phyloP scores from a whole-genome alignment of 176 grass and related monocot genomes.

The Secale cereale region DNA sequence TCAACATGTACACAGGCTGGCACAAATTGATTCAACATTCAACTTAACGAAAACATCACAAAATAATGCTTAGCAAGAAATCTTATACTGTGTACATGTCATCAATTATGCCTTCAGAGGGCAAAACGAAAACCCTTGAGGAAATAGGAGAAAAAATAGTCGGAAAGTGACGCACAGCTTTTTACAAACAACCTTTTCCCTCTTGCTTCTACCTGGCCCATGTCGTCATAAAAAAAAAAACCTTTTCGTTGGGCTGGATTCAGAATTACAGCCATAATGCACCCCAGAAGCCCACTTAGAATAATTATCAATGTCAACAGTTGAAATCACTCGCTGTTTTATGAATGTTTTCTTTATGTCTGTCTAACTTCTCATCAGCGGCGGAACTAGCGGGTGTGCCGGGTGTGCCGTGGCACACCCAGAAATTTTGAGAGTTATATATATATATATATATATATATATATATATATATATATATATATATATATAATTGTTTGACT shows the following conservation, averaged over 20 bases:
- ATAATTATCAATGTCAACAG: constrained; percentile 24
- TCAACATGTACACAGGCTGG: too few relatives aligned
- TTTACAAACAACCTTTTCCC: constrained; percentile 43
- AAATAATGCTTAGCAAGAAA: too few relatives aligned
- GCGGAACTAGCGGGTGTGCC: too few relatives aligned
- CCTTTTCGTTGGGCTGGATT: constrained; percentile 30
- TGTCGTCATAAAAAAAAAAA: constrained; percentile 39
- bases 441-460: too few relatives aligned
- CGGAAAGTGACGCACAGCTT: constrained; percentile 74
- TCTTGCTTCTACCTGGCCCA: constrained; percentile 20
- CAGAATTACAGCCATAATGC: constrained; percentile 27
- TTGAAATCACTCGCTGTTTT: constrained; percentile 23
- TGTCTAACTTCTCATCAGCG: constrained; percentile 39
- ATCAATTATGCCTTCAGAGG: constrained; percentile 72
- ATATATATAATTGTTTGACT: too few relatives aligned
- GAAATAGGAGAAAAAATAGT: constrained; percentile 88
- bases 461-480: too few relatives aligned
- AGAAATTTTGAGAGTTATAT: too few relatives aligned
- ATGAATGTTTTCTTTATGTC: constrained; percentile 10
- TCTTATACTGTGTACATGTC: not conserved
- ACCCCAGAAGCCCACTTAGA: constrained; percentile 33
- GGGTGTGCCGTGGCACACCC: too few relatives aligned
- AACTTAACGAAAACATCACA: too few relatives aligned
- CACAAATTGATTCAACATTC: too few relatives aligned
- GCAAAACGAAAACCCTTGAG: constrained; percentile 70